These are phyloP conservation scores for Periconia sp. DNA, from an alignment of 2,329 filamentous ascomycete species.

Conservation along the genomic window DNA sequence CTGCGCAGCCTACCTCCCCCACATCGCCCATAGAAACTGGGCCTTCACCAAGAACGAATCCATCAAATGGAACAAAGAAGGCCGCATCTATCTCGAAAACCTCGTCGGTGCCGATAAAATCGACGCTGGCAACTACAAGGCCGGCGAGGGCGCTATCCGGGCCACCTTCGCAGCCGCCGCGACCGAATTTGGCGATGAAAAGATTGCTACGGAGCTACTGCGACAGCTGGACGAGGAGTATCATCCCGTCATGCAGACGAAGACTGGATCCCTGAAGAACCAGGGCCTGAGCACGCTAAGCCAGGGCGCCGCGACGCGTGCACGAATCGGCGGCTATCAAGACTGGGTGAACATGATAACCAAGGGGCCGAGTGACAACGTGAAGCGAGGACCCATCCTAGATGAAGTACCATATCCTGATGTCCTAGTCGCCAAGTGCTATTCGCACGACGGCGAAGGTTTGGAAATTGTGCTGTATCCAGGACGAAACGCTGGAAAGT, in stretches of 20 bases:
- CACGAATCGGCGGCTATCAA: too few species aligned
- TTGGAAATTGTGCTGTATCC: too few species aligned
- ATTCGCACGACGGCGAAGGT: too few species aligned
- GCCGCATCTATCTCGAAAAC: slow-evolving; percentile 11
- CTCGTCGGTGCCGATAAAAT: slow-evolving; percentile 24
- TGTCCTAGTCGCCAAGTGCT: too few species aligned
- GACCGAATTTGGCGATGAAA: slow-evolving; percentile 19
- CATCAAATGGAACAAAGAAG: slow-evolving; percentile 13
- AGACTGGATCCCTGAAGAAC: slow-evolving; percentile 19
- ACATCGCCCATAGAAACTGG: slow-evolving; percentile 20
- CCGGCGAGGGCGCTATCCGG: slow-evolving; percentile 9
- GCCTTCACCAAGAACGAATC: slow-evolving; percentile 18
- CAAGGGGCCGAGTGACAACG: too few species aligned
- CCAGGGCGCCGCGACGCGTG: too few species aligned
- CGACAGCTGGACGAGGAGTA: slow-evolving; percentile 18
- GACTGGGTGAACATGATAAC: too few species aligned
- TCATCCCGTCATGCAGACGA: slow-evolving; percentile 14
- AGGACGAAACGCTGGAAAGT: too few species aligned
- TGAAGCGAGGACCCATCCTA: too few species aligned
- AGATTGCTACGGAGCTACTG: slow-evolving; percentile 16
- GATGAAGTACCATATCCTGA: too few species aligned
- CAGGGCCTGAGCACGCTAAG: too few species aligned
- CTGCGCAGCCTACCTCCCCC: slow-evolving; percentile 16
- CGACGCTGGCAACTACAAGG: slow-evolving; percentile 25
- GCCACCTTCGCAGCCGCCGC: slow-evolving; percentile 16